phyloP scores from a whole-genome alignment of 495 filamentous ascomycete species.

The Talaromyces liani region DNA sequence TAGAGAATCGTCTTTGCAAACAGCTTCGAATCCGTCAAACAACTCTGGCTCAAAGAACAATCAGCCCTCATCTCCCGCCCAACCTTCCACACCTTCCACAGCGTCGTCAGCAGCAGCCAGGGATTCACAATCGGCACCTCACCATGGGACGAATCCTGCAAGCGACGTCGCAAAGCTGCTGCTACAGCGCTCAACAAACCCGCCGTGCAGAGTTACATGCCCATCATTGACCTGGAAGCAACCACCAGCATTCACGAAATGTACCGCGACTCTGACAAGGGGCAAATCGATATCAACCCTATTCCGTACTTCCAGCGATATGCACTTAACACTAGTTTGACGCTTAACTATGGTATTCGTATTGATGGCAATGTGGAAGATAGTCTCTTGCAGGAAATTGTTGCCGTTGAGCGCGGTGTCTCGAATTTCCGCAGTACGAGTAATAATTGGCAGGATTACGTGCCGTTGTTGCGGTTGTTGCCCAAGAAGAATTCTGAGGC shows the following conservation, averaged over 20 bases:
- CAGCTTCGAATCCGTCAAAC: conserved; percentile 57
- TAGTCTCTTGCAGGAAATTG: conserved; percentile 52
- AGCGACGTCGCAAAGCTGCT: conserved; percentile 60
- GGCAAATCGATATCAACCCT: conserved; percentile 55
- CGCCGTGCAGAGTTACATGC: conserved; percentile 62
- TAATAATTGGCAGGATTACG: conserved; percentile 67
- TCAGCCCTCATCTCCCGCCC: conserved; percentile 64
- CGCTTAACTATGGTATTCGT: conserved; percentile 58
- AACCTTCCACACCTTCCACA: conserved; percentile 66
- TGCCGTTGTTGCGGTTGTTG: conserved; percentile 52
- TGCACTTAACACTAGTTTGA: conserved; percentile 58
- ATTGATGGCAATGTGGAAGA: conserved; percentile 54
- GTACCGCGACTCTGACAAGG: conserved; percentile 46
- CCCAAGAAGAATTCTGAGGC: conserved; percentile 48
- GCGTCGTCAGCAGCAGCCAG: conserved; percentile 59
- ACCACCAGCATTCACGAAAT: conserved; percentile 59
- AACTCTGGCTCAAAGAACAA: conserved; percentile 66
- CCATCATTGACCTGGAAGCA: conserved; percentile 62
- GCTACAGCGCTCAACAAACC: conserved; percentile 63
- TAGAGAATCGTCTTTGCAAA: conserved; percentile 64
- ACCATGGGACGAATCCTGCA: conserved; percentile 69
- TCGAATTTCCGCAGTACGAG: conserved; percentile 58
- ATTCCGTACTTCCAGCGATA: conserved; percentile 60
- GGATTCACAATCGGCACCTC: conserved; percentile 69
- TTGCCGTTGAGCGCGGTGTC: conserved; percentile 54